Evolutionary conservation across 2,329 filamentous ascomycete genomes (phyloP).

Genomic region (Zymoseptoria ardabiliae): DNA sequence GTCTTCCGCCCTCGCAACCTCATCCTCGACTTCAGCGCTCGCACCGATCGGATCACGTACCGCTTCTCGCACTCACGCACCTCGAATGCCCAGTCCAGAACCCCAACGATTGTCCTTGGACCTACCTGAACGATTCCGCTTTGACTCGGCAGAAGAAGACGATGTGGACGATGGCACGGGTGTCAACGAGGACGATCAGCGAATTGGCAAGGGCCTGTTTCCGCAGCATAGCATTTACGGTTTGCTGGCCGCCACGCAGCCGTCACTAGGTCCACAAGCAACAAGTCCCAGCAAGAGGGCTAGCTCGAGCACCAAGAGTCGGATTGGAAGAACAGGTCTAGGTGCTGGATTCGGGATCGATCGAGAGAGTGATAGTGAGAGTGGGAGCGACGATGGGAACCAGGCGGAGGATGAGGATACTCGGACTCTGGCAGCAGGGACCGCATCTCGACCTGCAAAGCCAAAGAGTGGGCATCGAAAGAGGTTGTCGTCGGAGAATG

Average conservation of each 20-base stretch:
- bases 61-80: not conserved
- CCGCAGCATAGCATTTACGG: slow-evolving; percentile 95
- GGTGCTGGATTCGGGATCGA: slow-evolving; percentile 25
- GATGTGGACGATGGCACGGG: slow-evolving; percentile 16
- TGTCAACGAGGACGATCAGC: slow-evolving; percentile 15
- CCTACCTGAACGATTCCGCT: slow-evolving; percentile 15
- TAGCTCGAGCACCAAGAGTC: not conserved
- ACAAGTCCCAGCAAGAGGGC: slow-evolving; percentile 3
- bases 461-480: slow-evolving; percentile 43
- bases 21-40: not conserved
- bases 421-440: slow-evolving; percentile 3
- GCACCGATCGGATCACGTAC: not conserved
- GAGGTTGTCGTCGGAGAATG: slow-evolving; percentile 58
- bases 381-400: slow-evolving; percentile 23
- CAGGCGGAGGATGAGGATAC: slow-evolving; percentile 11
- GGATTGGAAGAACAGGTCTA: slow-evolving; percentile 21
- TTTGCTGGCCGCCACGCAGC: slow-evolving; percentile 77
- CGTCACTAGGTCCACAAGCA: not conserved
- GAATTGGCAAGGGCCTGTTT: slow-evolving; percentile 41
- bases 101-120: slow-evolving; percentile 6
- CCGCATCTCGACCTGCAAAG: slow-evolving; percentile 5
- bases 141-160: slow-evolving; percentile 12
- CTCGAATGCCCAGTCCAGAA: not conserved
- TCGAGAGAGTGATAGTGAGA: slow-evolving; percentile 74
- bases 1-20: not conserved